Evolutionary conservation across 768 basidiomycete species (phyloP).

Genomic region (Obba rivulosa): DNA sequence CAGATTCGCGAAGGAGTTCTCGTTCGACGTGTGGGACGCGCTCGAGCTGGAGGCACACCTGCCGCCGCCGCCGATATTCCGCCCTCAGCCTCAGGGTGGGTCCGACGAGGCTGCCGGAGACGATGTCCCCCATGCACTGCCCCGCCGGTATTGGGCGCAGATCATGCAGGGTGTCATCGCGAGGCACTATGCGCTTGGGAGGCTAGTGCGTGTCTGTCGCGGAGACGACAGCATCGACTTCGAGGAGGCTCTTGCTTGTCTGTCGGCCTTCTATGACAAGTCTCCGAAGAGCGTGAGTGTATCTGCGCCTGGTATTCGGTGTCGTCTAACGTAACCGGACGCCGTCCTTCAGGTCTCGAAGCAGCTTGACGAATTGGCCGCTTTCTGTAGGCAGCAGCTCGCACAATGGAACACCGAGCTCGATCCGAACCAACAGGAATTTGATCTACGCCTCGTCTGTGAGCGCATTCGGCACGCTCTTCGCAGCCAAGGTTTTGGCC

Average conservation of each 20-base stretch:
- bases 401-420: slow-evolving; percentile 20
- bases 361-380: slow-evolving; percentile 35
- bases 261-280: slow-evolving; percentile 49
- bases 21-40: slow-evolving; percentile 53
- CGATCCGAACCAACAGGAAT: slow-evolving; percentile 26
- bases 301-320: background rate
- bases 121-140: slow-evolving; percentile 27
- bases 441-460: slow-evolving; percentile 31
- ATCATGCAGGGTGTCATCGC: slow-evolving; percentile 39
- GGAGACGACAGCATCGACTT: slow-evolving; percentile 23
- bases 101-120: background rate
- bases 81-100: background rate
- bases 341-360: slow-evolving; percentile 30
- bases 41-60: slow-evolving; percentile 36
- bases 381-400: slow-evolving; percentile 36
- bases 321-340: background rate
- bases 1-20: slow-evolving; percentile 32
- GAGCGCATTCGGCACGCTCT: slow-evolving; percentile 47
- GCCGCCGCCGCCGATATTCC: slow-evolving; percentile 28
- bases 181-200: slow-evolving; percentile 33
- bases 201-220: background rate
- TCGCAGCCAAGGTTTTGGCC: slow-evolving; percentile 39
- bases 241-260: slow-evolving; percentile 41
- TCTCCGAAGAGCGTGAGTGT: slow-evolving; percentile 36
- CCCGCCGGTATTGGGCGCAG: slow-evolving; percentile 47